Evolutionary conservation across 805 yeast species (phyloP).

Genomic region (Hanseniaspora valbyensis): DNA sequence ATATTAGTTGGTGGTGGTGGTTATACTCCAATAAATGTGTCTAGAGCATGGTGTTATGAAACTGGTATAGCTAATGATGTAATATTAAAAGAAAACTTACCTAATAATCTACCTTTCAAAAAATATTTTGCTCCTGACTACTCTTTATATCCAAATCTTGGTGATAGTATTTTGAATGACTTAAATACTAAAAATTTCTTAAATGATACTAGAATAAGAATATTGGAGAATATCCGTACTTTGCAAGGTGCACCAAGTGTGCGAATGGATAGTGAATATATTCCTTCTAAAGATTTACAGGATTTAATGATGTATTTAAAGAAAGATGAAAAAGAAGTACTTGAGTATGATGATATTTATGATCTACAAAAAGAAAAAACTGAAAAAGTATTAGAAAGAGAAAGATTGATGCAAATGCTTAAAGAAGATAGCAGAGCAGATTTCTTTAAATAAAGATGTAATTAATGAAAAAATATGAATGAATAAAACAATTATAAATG

Average conservation of each 20-base stretch:
- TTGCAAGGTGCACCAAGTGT: slow-evolving; percentile 91
- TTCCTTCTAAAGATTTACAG: slow-evolving; percentile 44
- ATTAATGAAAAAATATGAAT: neutral
- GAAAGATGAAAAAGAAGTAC: slow-evolving; percentile 33
- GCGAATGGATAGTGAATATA: slow-evolving; percentile 71
- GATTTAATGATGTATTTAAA: slow-evolving; percentile 30
- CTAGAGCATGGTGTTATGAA: slow-evolving; percentile 90
- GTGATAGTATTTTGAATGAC: slow-evolving; percentile 43
- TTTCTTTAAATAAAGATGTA: neutral
- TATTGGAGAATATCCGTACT: slow-evolving; percentile 69
- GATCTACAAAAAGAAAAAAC: slow-evolving; percentile 24
- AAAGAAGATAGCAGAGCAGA: slow-evolving; percentile 33
- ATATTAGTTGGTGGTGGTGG: slow-evolving; percentile 98
- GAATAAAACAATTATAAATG: neutral
- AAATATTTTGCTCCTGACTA: slow-evolving; percentile 85
- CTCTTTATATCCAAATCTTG: slow-evolving; percentile 58
- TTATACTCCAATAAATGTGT: slow-evolving; percentile 92
- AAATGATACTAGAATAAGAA: slow-evolving; percentile 63
- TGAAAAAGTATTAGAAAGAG: slow-evolving; percentile 29
- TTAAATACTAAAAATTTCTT: slow-evolving; percentile 69
- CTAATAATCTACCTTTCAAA: slow-evolving; percentile 62
- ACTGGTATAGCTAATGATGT: slow-evolving; percentile 78
- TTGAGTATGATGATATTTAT: slow-evolving; percentile 22
- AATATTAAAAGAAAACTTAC: slow-evolving; percentile 62
- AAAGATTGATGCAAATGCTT: slow-evolving; percentile 31